phyloP scores from a whole-genome alignment of 306 rosid genomes.

The Casuarina glauca region DNA sequence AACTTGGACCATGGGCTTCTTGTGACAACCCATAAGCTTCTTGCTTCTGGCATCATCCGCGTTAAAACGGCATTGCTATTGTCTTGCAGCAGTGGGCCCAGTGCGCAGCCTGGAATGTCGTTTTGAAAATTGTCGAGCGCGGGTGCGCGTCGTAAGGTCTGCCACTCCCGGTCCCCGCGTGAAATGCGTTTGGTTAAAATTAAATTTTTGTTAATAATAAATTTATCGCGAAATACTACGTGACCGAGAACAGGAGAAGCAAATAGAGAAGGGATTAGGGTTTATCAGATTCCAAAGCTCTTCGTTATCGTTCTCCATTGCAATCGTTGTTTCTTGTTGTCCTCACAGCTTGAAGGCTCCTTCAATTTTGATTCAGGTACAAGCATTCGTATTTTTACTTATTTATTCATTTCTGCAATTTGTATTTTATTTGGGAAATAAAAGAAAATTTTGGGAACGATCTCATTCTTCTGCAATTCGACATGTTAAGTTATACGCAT shows the following conservation, averaged over 20 bases:
- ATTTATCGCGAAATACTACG: not conserved
- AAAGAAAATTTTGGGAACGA: not conserved
- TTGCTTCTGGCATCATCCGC: too few species aligned
- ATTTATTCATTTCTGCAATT: not conserved
- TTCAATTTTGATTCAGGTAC: not conserved
- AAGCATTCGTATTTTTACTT: not conserved
- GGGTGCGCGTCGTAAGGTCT: not conserved
- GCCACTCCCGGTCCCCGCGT: not conserved
- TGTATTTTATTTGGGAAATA: conserved; percentile 12
- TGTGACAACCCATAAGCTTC: not conserved
- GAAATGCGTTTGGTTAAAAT: not conserved
- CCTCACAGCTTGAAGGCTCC: not conserved
- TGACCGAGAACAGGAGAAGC: not conserved
- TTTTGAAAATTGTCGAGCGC: not conserved
- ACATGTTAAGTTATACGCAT: conserved; percentile 6
- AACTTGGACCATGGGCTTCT: too few species aligned
- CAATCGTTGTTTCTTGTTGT: not conserved
- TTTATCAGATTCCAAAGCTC: not conserved
- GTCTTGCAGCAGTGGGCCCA: not conserved
- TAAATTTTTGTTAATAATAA: not conserved
- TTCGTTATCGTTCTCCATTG: not conserved
- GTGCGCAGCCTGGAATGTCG: not conserved
- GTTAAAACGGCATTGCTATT: not conserved
- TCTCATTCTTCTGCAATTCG: not conserved
- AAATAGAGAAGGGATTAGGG: not conserved